Evolutionary conservation across 1,284 basidiomycete species (phyloP).

Genomic region (Marasmius tenuissimus): DNA sequence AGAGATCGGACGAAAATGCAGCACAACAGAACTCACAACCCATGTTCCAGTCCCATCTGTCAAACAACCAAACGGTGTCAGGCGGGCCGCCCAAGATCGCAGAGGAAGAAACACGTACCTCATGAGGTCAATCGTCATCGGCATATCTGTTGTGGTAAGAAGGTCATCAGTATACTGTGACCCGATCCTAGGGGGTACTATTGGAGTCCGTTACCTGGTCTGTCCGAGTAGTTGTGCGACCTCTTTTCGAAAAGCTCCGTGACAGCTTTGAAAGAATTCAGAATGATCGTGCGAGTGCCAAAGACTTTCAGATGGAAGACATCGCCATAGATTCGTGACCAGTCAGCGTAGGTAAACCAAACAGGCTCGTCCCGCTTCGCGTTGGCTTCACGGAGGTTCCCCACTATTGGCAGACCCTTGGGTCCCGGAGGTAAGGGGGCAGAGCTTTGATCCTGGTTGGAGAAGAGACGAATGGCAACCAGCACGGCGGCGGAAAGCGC

Average conservation of each 20-base stretch:
- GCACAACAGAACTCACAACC: constrained; percentile 9
- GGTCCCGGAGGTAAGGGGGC: constrained; percentile 9
- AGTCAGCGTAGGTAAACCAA: constrained; percentile 6
- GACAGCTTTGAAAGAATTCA: constrained; percentile 21
- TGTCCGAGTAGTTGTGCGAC: constrained; percentile 21
- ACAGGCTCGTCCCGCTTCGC: not conserved
- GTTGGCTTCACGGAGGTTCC: constrained; percentile 3
- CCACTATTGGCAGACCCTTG: constrained; percentile 8
- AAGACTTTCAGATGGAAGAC: constrained; percentile 6
- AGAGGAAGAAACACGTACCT: not conserved
- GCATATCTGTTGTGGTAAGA: not conserved
- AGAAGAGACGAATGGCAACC: not conserved
- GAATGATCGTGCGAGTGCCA: constrained; percentile 17
- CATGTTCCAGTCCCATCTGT: constrained; percentile 29
- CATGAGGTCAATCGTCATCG: constrained; percentile 30
- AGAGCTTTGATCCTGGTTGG: not conserved
- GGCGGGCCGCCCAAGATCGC: not conserved
- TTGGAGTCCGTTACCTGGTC: constrained; percentile 10
- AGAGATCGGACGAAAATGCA: not conserved
- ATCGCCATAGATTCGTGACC: constrained; percentile 5
- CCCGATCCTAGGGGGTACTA: not conserved
- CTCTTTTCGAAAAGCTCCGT: constrained; percentile 23
- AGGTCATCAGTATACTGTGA: not conserved
- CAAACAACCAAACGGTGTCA: not conserved
- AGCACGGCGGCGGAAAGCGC: not conserved